Evolutionary conservation across 2,329 filamentous ascomycete species (phyloP).

Genomic region (Xenosphaeropsis pyriputrescens): DNA sequence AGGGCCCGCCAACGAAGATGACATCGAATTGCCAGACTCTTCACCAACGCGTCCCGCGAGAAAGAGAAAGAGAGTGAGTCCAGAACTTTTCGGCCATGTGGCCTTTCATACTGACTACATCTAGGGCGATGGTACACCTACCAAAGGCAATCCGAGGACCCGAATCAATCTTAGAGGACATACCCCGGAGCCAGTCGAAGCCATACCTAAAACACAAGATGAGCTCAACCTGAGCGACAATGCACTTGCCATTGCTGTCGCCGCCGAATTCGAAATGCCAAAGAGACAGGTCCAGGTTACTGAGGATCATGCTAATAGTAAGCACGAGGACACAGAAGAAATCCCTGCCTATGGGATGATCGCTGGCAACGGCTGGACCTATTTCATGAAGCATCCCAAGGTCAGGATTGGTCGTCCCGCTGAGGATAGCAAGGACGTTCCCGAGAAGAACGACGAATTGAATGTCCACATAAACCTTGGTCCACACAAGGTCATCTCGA

Average conservation of each 20-base stretch:
- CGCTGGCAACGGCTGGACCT: conserved; percentile 70
- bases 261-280: conserved; percentile 11
- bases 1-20: conserved; percentile 12
- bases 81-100: no score
- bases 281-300: conserved; percentile 38
- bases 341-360: conserved; percentile 72
- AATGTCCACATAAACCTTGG: conserved; percentile 75
- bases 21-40: conserved; percentile 21
- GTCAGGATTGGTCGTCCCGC: conserved; percentile 64
- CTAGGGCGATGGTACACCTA: neutral
- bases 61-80: conserved; percentile 44
- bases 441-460: conserved; percentile 6
- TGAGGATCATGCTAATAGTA: conserved; percentile 46
- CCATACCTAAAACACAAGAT: conserved; percentile 20
- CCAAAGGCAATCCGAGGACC: neutral
- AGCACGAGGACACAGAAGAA: conserved; percentile 43
- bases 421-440: conserved; percentile 21
- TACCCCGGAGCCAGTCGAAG: no score
- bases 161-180: no score
- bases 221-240: conserved; percentile 31
- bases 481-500: conserved; percentile 68
- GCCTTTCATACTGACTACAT: neutral
- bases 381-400: conserved; percentile 62
- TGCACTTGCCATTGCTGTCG: conserved; percentile 22
- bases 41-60: conserved; percentile 48